Conservation (phyloP, 495 filamentous ascomycete species). For the Xylaria telfairii region DNA sequence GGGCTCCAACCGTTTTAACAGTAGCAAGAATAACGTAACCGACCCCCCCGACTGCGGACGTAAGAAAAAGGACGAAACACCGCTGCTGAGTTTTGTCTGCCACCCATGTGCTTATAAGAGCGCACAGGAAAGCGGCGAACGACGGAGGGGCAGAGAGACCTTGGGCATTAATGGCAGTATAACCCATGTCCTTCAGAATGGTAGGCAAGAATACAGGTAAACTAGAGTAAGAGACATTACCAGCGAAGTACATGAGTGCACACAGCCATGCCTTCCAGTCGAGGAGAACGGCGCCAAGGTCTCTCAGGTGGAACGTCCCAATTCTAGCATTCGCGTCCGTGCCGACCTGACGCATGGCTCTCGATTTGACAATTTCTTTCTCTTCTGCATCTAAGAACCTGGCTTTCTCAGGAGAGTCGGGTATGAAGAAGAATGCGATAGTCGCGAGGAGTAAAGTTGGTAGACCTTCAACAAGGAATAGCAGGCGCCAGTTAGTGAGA, state of each 20-base stretch:
- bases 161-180: slow-evolving; percentile 71
- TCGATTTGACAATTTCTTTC: slow-evolving; percentile 67
- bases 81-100: slow-evolving; percentile 77
- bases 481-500: slow-evolving; percentile 74
- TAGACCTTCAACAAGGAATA: slow-evolving; percentile 80
- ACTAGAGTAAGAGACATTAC: slow-evolving; percentile 69
- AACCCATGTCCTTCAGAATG: slow-evolving; percentile 78
- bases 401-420: slow-evolving; percentile 69
- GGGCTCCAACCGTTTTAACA: slow-evolving; percentile 59
- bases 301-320: slow-evolving; percentile 60
- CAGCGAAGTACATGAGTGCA: slow-evolving; percentile 52
- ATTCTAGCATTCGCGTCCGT: slow-evolving; percentile 49
- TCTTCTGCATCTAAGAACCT: slow-evolving; percentile 72
- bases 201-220: slow-evolving; percentile 83
- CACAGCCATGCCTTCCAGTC: slow-evolving; percentile 60
- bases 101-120: slow-evolving; percentile 67
- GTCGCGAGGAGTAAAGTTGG: slow-evolving; percentile 67
- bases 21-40: slow-evolving; percentile 76
- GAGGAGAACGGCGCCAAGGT: slow-evolving; percentile 59
- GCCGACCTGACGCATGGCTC: slow-evolving; percentile 66
- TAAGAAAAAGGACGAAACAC: slow-evolving; percentile 64
- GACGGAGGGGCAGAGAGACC: slow-evolving; percentile 80
- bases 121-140: slow-evolving; percentile 71
- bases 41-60: slow-evolving; percentile 66
- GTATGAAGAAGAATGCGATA: slow-evolving; percentile 70